Base-by-base conservation (phyloP, 768 basidiomycete species). In the Suillus hirtellus region DNA sequence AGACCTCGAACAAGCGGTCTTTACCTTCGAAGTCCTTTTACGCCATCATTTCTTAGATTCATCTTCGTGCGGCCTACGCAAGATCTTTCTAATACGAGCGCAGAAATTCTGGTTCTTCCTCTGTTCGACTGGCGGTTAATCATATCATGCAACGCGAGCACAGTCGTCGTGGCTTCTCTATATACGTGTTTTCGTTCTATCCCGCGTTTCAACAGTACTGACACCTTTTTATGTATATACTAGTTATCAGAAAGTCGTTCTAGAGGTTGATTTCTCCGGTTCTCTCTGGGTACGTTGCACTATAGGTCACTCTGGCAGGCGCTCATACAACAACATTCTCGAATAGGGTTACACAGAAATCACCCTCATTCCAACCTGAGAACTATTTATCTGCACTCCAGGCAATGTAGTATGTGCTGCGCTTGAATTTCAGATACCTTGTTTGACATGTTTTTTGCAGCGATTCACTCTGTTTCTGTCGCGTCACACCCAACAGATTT, bases 181-280 rank as follows among this genome's bases (percentile, higher is more conserved):
- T 94, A 93, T 94, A 90, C 86, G 92, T 58, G 35, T 92, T 70
- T 71, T 71, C 65, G 78, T 79, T 65, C 63, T 75, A 64, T 62
- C 60, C 63, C 66, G 62, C 38, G 53, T 59, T 59, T 59, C 44
- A 58, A 61, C 60, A 74, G 70, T 78, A 65, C 75, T 84, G 84
- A 84, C 86, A 74, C 80, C 75, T 68, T 59, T 4, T 65, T 70
- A 73, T 75, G 82, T 87, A 75, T 89, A 75, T 88, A 94, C 90
- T 88, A 93, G 90, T 78, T 92, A 96, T 79, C 96, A 98, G 84
- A 94, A 94, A 75, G 95, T 97, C 58, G 92, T 93, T 65, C 80
- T 98, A 68, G 94, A 96, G 79, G 87, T 98, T 65, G 93, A 96
- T 81, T 95, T 97, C 75, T 84, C 89, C 9, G 96, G 96, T 24